Percentiles rank a stretch among this genome's conserved stretches.
phyloP scores from a whole-genome alignment of 345 rosid genomes.

The Garcia nutans region DNA sequence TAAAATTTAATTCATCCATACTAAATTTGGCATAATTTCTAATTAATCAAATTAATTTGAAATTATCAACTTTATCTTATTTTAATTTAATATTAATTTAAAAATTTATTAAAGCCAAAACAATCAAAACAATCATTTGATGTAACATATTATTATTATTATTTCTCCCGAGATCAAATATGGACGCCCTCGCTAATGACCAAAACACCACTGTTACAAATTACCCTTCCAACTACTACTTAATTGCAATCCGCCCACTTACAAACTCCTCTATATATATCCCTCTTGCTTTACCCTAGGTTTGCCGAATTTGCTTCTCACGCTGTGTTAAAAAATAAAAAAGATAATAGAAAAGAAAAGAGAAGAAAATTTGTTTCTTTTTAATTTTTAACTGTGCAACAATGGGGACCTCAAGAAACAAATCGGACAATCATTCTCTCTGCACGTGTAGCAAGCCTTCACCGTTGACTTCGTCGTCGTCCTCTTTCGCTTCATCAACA shows the following conservation, averaged over 20 bases:
- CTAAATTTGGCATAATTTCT: too few relatives aligned
- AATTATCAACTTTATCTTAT: too few relatives aligned
- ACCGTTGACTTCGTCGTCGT: background rate
- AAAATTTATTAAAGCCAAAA: too few relatives aligned
- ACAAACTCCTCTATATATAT: background rate
- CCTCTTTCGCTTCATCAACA: constrained; percentile 45
- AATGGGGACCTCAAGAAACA: constrained; percentile 28
- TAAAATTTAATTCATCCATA: too few relatives aligned
- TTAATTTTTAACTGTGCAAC: background rate
- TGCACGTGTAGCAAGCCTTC: constrained; percentile 13
- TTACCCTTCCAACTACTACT: background rate
- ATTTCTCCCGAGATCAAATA: too few relatives aligned
- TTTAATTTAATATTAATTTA: too few relatives aligned
- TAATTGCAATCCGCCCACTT: constrained; percentile 6
- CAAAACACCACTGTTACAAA: too few relatives aligned
- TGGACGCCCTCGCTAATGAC: background rate
- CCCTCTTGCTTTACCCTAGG: constrained; percentile 4
- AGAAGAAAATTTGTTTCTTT: background rate
- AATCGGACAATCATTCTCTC: constrained; percentile 15
- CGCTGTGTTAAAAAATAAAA: too few relatives aligned
- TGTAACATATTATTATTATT: too few relatives aligned
- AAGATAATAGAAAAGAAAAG: too few relatives aligned
- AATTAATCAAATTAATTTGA: too few relatives aligned
- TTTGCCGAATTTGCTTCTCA: constrained; percentile 13
- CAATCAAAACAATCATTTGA: too few relatives aligned